These are phyloP conservation scores for Lactarius psammicola DNA, from an alignment of 768 basidiomycete species.

Conservation along the genomic window DNA sequence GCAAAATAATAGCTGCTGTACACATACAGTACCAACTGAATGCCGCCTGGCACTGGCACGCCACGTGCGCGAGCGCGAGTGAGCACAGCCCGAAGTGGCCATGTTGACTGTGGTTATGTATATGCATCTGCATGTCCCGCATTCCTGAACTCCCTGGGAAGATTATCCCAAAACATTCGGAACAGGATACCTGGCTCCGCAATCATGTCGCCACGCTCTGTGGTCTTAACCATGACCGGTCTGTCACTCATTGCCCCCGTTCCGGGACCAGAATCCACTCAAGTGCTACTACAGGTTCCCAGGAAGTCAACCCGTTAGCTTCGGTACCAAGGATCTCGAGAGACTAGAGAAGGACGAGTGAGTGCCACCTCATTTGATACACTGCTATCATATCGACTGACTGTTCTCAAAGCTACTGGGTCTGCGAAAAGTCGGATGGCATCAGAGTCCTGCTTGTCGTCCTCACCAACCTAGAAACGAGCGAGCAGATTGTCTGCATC, in stretches of 20 bases:
- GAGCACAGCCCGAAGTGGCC: neutral
- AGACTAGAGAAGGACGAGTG: slow-evolving; percentile 86
- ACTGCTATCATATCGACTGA: neutral
- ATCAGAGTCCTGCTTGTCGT: slow-evolving; percentile 86
- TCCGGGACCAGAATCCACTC: neutral
- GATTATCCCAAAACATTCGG: slow-evolving; percentile 52
- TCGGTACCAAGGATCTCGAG: slow-evolving; percentile 63
- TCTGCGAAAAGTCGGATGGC: slow-evolving; percentile 98
- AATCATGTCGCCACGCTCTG: slow-evolving; percentile 62
- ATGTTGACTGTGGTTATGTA: neutral
- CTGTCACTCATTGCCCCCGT: slow-evolving; percentile 25
- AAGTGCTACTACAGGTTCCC: slow-evolving; percentile 65
- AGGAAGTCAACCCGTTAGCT: slow-evolving; percentile 94
- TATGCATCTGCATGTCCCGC: slow-evolving; percentile 25
- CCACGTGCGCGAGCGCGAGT: slow-evolving; percentile 11
- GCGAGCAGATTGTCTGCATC: slow-evolving; percentile 66
- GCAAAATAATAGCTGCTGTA: slow-evolving; percentile 16
- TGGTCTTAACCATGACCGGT: slow-evolving; percentile 63
- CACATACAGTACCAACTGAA: neutral
- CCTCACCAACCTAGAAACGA: slow-evolving; percentile 50
- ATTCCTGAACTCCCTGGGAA: slow-evolving; percentile 73
- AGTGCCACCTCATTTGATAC: slow-evolving; percentile 36
- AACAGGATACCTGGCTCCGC: slow-evolving; percentile 67
- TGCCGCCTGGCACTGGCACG: neutral
- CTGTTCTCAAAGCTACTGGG: slow-evolving; percentile 76